A percentile compares a stretch with the other conserved stretches of the same genome.
Evolutionary conservation across 1,284 basidiomycete genomes (phyloP).

Genomic region (Boletus subluridellus): DNA sequence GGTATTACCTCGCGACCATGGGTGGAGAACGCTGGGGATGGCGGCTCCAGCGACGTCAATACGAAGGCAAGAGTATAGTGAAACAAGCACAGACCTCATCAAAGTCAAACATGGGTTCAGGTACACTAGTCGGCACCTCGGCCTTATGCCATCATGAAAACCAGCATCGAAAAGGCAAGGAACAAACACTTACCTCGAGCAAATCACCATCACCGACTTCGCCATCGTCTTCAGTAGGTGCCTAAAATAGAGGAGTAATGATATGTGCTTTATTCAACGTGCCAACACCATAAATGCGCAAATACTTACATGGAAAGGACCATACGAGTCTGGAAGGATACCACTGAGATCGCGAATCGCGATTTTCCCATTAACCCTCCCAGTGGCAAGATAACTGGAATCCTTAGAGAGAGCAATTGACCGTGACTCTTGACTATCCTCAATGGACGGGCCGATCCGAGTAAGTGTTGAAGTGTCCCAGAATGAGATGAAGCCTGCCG

Average conservation of each 20-base stretch:
- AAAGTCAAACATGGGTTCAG: background rate
- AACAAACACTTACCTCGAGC: background rate
- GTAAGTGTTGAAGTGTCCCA: too few relatives aligned
- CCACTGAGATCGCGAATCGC: background rate
- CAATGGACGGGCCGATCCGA: too few relatives aligned
- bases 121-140: background rate
- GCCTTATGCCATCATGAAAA: background rate
- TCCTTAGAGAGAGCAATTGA: background rate
- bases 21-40: background rate
- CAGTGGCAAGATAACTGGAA: too few relatives aligned
- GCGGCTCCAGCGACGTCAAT: background rate
- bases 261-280: background rate
- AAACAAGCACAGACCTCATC: background rate
- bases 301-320: too few relatives aligned
- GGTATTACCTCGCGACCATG: background rate
- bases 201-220: too few relatives aligned
- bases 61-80: background rate
- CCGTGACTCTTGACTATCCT: too few relatives aligned
- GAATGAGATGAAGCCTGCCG: too few relatives aligned
- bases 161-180: background rate
- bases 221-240: too few relatives aligned
- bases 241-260: background rate
- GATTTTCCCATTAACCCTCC: background rate
- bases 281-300: background rate
- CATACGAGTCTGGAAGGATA: slow-evolving; percentile 1